Conservation (phyloP, 2,329 filamentous ascomycete genomes). For the Xylariomycetidae sp. region DNA sequence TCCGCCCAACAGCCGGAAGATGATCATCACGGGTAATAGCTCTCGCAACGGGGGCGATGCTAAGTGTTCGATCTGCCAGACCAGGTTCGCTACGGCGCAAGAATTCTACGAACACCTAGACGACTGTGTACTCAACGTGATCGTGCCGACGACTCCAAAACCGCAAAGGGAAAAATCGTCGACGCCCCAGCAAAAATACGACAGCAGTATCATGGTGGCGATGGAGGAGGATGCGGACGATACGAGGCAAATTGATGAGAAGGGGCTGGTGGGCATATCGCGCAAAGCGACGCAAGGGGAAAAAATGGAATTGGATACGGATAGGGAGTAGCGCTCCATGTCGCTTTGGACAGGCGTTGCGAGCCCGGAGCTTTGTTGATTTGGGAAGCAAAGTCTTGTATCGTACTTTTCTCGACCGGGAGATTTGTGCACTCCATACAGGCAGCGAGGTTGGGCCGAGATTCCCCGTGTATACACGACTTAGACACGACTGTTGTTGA, state of each 20-base stretch:
- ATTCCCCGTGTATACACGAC: too few species aligned
- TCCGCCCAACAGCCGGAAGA: slow-evolving; percentile 86
- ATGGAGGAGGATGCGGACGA: neutral
- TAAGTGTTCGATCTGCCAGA: slow-evolving; percentile 86
- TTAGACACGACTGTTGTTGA: too few species aligned
- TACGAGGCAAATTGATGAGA: too few species aligned
- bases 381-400: too few species aligned
- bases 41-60: slow-evolving; percentile 52
- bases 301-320: neutral
- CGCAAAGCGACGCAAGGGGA: neutral
- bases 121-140: slow-evolving; percentile 56
- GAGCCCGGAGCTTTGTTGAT: too few species aligned
- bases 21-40: slow-evolving; percentile 27
- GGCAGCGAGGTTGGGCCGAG: too few species aligned
- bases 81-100: slow-evolving; percentile 75
- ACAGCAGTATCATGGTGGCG: slow-evolving; percentile 5
- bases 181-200: slow-evolving; percentile 21
- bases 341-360: too few species aligned
- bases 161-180: slow-evolving; percentile 18
- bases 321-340: too few species aligned
- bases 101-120: slow-evolving; percentile 97
- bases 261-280: too few species aligned
- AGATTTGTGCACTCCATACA: too few species aligned
- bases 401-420: too few species aligned
- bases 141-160: slow-evolving; percentile 43